Evolutionary conservation across 495 filamentous ascomycete species (phyloP), one percentile per base, ranked within the genome.

Genomic region (Aspergillus kassunensis): DNA sequence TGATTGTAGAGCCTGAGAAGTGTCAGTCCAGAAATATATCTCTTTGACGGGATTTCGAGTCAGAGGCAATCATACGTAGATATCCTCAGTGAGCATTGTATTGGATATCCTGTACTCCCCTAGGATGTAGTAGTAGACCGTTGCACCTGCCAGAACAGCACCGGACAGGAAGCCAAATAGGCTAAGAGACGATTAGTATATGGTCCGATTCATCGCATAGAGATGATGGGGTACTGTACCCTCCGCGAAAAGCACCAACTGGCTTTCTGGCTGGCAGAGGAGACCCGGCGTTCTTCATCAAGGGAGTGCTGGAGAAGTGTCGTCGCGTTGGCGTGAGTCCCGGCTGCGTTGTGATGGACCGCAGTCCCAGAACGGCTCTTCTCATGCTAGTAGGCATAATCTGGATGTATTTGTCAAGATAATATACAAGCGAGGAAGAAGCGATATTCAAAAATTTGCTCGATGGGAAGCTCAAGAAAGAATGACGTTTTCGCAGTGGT

Each of bases 101-200:
- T 97, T 98, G 49, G 90, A 88, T 31, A 93, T 78, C 68, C 89
- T 86, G 70, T 97, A 97, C 68, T 98, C 91, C 62, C 89, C 84
- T 50, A 97, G 69, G 55, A 95, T 79, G 64, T 97, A 97, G 66
- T 88, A 90, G 72, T 96, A 97, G 55, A 95, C 84, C 33, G 79
- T 84, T 25, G 76, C 83, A 61, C 90, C 90, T 27, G 92, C 82
- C 49, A 88, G 75, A 30, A 88, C 84, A 46, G 86, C 81, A 51
- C 93, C 93, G 57, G 96, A 75, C 33, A 98, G 83, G 79, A 98
- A 97, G 51, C 95, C 93, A 64, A 97, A 90, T 47, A 96, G 68
- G 39, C 93, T 97, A 56, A 15, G 9, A 13, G 7, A 10, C 37
- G 6, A 16, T 41, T 21, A 36, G 21, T 24, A 46, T n/a, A 44